Percentiles rank a stretch among this genome's conserved stretches.
phyloP scores from a whole-genome alignment of 306 rosid species.

The Pueraria montana region DNA sequence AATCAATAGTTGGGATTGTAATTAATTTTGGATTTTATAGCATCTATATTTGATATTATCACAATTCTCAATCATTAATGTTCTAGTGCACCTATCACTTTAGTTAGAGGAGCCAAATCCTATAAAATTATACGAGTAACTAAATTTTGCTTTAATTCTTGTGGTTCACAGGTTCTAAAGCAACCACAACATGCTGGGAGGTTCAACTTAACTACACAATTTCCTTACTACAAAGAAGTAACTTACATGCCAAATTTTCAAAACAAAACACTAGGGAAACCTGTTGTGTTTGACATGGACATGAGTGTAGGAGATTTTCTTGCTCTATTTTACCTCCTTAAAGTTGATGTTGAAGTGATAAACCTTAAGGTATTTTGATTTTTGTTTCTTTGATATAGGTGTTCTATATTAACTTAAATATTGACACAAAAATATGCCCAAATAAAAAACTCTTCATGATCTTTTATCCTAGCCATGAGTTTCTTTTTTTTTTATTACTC shows the following conservation, averaged over 20 bases:
- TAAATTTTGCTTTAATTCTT: neutral
- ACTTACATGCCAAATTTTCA: slow-evolving; percentile 66
- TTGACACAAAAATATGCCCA: neutral
- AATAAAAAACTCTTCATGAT: neutral
- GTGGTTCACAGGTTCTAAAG: slow-evolving; percentile 48
- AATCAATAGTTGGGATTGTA: neutral
- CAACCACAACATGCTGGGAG: slow-evolving; percentile 61
- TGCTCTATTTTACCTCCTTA: slow-evolving; percentile 83
- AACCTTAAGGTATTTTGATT: slow-evolving; percentile 71
- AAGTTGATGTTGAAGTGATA: slow-evolving; percentile 81
- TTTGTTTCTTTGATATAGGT: neutral
- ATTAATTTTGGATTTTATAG: neutral
- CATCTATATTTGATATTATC: neutral
- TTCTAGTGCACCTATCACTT: neutral
- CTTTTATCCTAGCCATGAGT: neutral
- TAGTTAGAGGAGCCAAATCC: neutral
- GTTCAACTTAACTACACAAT: slow-evolving; percentile 80
- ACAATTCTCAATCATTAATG: neutral
- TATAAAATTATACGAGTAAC: neutral
- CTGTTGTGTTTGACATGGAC: slow-evolving; percentile 94
- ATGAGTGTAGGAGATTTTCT: slow-evolving; percentile 98
- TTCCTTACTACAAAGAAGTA: slow-evolving; percentile 76
- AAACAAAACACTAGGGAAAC: slow-evolving; percentile 67
- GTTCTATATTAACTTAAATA: neutral
- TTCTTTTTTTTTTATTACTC: neutral